A percentile compares a stretch with the other conserved stretches of the same genome.
Conservation (phyloP, 208 protist species). For the Novymonas esmeraldas region DNA sequence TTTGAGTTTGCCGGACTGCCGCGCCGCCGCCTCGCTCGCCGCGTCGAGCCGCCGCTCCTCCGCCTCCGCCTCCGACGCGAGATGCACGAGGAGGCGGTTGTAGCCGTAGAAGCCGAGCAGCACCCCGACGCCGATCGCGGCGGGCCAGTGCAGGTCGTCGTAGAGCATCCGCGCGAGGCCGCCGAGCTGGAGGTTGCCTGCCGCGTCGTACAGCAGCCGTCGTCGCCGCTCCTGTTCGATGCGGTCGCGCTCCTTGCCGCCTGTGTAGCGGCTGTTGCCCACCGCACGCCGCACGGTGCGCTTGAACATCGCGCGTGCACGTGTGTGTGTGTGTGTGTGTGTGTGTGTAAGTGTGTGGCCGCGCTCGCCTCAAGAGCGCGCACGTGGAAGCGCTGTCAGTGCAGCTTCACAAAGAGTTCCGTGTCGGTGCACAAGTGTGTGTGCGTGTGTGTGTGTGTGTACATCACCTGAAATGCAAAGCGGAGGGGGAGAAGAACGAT, state of each 20-base stretch:
- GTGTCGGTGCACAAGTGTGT: background rate
- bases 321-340: constrained; percentile 6
- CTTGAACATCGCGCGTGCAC: constrained; percentile 44
- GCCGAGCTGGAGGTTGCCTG: constrained; percentile 55
- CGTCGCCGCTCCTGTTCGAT: constrained; percentile 62
- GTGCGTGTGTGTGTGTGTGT: constrained; percentile 10
- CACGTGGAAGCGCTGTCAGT: no score
- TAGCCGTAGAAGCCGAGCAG: constrained; percentile 51
- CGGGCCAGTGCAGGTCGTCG: constrained; percentile 58
- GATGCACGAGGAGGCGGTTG: constrained; percentile 47
- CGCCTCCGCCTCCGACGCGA: constrained; percentile 43
- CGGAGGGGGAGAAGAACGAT: background rate
- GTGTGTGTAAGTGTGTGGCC: constrained; percentile 4
- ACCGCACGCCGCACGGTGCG: constrained; percentile 33
- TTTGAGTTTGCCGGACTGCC: constrained; percentile 69
- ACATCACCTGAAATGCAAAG: background rate
- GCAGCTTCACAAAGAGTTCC: no score
- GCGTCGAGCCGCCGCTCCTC: constrained; percentile 36
- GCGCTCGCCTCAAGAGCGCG: no score
- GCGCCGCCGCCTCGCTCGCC: constrained; percentile 47
- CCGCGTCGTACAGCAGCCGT: constrained; percentile 58
- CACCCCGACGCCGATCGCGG: constrained; percentile 33
- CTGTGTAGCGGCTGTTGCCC: constrained; percentile 43
- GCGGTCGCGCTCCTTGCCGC: constrained; percentile 60
- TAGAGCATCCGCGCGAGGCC: constrained; percentile 54